A percentile compares a stretch with the other conserved stretches of the same genome.
phyloP scores from a whole-genome alignment of 495 filamentous ascomycete genomes.

The Endocarpon pusillum region DNA sequence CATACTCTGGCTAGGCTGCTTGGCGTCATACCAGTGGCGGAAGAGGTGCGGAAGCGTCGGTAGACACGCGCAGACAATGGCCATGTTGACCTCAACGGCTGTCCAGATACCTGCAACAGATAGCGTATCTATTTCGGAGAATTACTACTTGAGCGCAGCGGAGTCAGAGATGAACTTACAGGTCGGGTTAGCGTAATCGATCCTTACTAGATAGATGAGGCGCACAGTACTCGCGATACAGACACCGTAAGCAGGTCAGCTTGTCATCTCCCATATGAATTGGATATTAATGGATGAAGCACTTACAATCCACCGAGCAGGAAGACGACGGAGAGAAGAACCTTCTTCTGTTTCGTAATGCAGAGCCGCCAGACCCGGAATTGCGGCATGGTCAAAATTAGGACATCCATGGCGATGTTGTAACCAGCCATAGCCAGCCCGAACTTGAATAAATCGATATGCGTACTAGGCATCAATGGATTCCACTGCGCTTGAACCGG shows the following conservation, averaged over 20 bases:
- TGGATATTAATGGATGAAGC: neutral
- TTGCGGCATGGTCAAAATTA: slow-evolving; percentile 5
- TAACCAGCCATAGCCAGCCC: slow-evolving; percentile 3
- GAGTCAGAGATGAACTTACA: slow-evolving; percentile 5
- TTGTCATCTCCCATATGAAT: neutral
- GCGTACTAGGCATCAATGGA: slow-evolving; percentile 1
- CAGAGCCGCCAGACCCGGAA: slow-evolving; percentile 4
- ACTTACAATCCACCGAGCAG: slow-evolving; percentile 14
- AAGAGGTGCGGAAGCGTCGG: slow-evolving; percentile 9
- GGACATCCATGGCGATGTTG: slow-evolving; percentile 4
- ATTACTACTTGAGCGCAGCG: neutral
- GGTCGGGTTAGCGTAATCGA: slow-evolving; percentile 2
- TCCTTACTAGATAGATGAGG: slow-evolving; percentile 3
- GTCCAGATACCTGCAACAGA: slow-evolving; percentile 3
- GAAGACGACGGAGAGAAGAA: slow-evolving; percentile 5
- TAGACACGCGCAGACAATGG: slow-evolving; percentile 7
- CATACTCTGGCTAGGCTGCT: neutral
- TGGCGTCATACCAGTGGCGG: slow-evolving; percentile 3
- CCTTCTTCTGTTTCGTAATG: slow-evolving; percentile 1
- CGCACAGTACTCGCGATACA: slow-evolving; percentile 13
- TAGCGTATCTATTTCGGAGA: slow-evolving; percentile 2
- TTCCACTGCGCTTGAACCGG: slow-evolving; percentile 6
- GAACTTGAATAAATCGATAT: slow-evolving; percentile 4
- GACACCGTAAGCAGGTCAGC: slow-evolving; percentile 8
- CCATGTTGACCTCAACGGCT: slow-evolving; percentile 4